A percentile compares a stretch with the other conserved stretches of the same genome.
These are phyloP conservation scores for Candida sanyiensis DNA, from an alignment of 805 yeast species.

Conservation along the genomic window DNA sequence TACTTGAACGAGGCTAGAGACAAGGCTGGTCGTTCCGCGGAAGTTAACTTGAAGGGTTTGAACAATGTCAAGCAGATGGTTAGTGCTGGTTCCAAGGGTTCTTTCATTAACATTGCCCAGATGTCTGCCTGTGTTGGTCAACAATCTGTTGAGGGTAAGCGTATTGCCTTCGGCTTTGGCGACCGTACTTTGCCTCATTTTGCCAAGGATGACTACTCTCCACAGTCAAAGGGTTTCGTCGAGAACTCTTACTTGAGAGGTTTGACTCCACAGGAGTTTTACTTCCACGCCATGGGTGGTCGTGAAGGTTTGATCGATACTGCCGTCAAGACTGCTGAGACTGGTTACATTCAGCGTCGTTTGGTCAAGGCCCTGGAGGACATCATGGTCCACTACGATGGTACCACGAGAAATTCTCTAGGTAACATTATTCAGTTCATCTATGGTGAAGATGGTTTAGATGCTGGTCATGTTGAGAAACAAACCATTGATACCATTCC, in stretches of 20 bases:
- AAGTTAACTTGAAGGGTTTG: conserved; percentile 86
- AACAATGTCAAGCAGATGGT: conserved; percentile 99
- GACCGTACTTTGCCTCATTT: conserved; percentile 97
- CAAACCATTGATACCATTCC: conserved; percentile 95
- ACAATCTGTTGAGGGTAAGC: conserved; percentile 98
- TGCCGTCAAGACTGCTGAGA: conserved; percentile 98
- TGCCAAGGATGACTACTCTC: conserved; percentile 96
- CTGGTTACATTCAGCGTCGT: conserved; percentile 98
- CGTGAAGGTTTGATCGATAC: conserved; percentile 99
- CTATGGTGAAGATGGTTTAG: conserved; percentile 99
- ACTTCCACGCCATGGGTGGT: conserved; percentile 99
- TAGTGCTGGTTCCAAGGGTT: conserved; percentile 98
- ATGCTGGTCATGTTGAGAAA: conserved; percentile 95
- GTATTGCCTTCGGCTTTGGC: conserved; percentile 95
- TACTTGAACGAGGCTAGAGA: conserved; percentile 97
- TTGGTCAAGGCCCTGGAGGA: conserved; percentile 94
- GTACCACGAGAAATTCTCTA: conserved; percentile 94
- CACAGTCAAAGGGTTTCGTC: conserved; percentile 97
- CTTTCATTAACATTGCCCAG: conserved; percentile 96
- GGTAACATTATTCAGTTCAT: conserved; percentile 95
- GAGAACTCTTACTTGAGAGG: conserved; percentile 97
- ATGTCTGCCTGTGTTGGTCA: conserved; percentile 99
- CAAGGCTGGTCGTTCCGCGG: conserved; percentile 98
- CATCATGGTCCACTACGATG: conserved; percentile 97
- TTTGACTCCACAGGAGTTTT: conserved; percentile 95